Base-by-base conservation (phyloP, 352 stramenopile species). In the Hyaloperonospora arabidopsidis region DNA sequence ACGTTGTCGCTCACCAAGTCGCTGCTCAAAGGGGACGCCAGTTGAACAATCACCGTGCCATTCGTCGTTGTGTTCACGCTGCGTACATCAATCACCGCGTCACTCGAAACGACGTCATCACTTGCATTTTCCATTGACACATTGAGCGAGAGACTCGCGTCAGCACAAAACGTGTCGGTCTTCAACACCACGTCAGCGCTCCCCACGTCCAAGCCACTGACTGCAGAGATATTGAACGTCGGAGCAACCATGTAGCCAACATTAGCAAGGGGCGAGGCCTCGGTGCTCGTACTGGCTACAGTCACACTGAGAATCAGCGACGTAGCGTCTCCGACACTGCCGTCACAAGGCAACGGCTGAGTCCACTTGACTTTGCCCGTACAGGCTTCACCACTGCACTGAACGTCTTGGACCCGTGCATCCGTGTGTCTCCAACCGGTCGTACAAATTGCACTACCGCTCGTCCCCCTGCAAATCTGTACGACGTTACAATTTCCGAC, bases 401-500 rank as follows among this genome's bases (percentile, higher is more conserved):
- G 60, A 10, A 89, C 69, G 34, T 75, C 51, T 5, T 46, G 52
- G 14, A 90, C 49, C 18, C 70, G 19, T 14, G 68, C 50, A 0
- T 55, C 25, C 25, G 25, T 49, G 18, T 65, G 58, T 40, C 70
- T 62, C 17, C 89, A 17, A 19, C 71, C 40, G 23, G 67, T 72
- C 2, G 70, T 65, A 40, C 82, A 93, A 25, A 58, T 53, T 17
- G 67, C 72, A 55, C 80, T 78, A 2, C 55, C 59, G 1, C 52
- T 29, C 0, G 70, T 65, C 5, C 83, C 83, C 15, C 61, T 63
- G 44, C 83, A 93, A 1, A 90, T 49, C 43, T 79, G 52, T 0
- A 70, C 79, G 8, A 63, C 51, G 52, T 87, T 91, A 58, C 83
- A 93, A 15, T 54, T 68, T 2, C 64, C 61, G 1, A 77, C 44